These are phyloP conservation scores for Ramalina intermedia DNA, from an alignment of 495 filamentous ascomycete genomes.

Conservation along the genomic window DNA sequence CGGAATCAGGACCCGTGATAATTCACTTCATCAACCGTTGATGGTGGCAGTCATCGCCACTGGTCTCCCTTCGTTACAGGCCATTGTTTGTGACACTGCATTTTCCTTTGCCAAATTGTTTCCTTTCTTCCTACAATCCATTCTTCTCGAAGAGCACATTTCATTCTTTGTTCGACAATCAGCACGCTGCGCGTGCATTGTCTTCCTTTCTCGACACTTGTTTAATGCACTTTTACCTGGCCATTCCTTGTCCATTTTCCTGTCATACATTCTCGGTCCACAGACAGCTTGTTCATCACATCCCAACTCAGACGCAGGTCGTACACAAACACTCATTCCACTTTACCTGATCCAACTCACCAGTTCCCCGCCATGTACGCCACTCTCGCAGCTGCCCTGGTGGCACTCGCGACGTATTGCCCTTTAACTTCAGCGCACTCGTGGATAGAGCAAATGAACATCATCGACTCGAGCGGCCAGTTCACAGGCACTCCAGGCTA, in stretches of 20 bases:
- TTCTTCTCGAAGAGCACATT: too few relatives aligned
- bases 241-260: background rate
- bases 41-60: too few relatives aligned
- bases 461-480: slow-evolving; percentile 50
- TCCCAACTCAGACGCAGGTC: background rate
- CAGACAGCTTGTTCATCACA: background rate
- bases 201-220: background rate
- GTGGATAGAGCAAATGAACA: slow-evolving; percentile 63
- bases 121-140: too few relatives aligned
- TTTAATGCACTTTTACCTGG: background rate
- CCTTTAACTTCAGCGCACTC: slow-evolving; percentile 42
- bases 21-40: too few relatives aligned
- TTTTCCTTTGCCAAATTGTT: too few relatives aligned
- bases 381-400: slow-evolving; percentile 11
- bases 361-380: slow-evolving; percentile 1
- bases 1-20: too few relatives aligned
- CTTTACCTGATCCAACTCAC: background rate
- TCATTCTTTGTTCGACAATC: too few relatives aligned
- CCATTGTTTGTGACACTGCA: too few relatives aligned
- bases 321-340: background rate
- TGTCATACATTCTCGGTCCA: background rate
- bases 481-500: slow-evolving; percentile 57
- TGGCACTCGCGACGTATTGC: slow-evolving; percentile 22
- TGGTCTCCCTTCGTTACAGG: too few relatives aligned
- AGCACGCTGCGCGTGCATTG: background rate